These are phyloP conservation scores for Pouteria campechiana DNA, from an alignment of 179 eudicot genomes.

Conservation along the genomic window DNA sequence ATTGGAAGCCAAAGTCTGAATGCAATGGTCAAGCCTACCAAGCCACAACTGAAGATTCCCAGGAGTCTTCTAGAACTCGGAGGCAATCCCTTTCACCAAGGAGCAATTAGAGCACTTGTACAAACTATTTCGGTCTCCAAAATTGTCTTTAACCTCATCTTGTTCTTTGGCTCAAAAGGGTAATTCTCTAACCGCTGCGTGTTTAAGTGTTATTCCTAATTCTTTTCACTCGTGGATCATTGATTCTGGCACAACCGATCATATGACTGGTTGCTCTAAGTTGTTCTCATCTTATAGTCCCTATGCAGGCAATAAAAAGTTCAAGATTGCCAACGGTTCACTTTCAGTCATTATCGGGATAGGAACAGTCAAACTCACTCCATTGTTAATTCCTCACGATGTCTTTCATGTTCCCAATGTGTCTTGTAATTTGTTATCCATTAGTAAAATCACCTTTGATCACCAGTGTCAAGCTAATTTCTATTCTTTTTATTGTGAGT, in stretches of 20 bases:
- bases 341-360: not conserved
- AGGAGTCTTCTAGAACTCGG: no score
- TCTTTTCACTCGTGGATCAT: not conserved
- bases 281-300: not conserved
- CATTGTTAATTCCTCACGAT: not conserved
- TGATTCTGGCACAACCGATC: not conserved
- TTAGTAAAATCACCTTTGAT: not conserved
- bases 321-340: not conserved
- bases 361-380: not conserved
- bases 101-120: no score
- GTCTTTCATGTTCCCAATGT: not conserved
- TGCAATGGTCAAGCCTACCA: no score
- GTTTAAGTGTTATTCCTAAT: no score
- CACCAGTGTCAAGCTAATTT: not conserved
- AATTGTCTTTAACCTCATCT: no score
- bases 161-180: no score
- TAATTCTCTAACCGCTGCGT: no score
- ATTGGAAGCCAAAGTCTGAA: not conserved
- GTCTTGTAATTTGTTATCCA: not conserved
- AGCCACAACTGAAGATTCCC: no score
- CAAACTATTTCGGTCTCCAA: no score
- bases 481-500: not conserved
- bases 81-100: no score
- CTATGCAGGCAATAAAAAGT: not conserved
- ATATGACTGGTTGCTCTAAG: not conserved